Evolutionary conservation across 306 rosid genomes (phyloP), one percentile per base, ranked within the genome.

Genomic region (Quercus bicolor): DNA sequence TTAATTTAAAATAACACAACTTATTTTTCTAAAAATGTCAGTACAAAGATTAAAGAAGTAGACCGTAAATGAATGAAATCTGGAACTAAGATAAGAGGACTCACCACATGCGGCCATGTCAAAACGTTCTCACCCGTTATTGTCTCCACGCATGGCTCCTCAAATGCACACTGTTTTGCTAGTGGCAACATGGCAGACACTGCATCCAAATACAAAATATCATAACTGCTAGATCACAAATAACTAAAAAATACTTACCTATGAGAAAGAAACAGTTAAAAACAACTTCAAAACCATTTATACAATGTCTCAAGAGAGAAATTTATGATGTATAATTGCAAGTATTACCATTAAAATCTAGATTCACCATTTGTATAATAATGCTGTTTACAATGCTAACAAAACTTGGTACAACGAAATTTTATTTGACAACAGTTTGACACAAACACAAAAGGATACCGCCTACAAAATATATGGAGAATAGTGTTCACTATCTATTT

Each of bases 151-250:
- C 90, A 87, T 76, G 99, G 99, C 83, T 93, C 99, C 88, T 95
- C 99, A 86, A 95, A 95, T 26, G 99, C 96, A 80, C 98, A 95
- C 74, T 95, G 99, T 81, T 95, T 95, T 68, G 99, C 99, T 81
- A 95, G 82, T 73, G 97, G 91, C 86, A 95, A 53, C 94, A 95
- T 90, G 65, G 98, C 96, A 78, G 98, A 95, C 98, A 95, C 98
- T 95, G 90, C 71, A 87, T 77, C 85, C 79, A 74, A 79, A 70
- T 57, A 15, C 48, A 52, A 33, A 68, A 65, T 31, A 59, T 10
- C 43, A 23, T 24, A 72, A 57, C 70, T 77, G 19, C 73, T 56
- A 33, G 23, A 77, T 55, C 59, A n/a, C 15, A 14, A 57, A 51
- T 59, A 23, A 59, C 65, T 59, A 59, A 59, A 48, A 59, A 14